Evolutionary conservation across 2,329 filamentous ascomycete species (phyloP), one percentile per base, ranked within the genome.

Genomic region (Sclerotiophoma versabilis): DNA sequence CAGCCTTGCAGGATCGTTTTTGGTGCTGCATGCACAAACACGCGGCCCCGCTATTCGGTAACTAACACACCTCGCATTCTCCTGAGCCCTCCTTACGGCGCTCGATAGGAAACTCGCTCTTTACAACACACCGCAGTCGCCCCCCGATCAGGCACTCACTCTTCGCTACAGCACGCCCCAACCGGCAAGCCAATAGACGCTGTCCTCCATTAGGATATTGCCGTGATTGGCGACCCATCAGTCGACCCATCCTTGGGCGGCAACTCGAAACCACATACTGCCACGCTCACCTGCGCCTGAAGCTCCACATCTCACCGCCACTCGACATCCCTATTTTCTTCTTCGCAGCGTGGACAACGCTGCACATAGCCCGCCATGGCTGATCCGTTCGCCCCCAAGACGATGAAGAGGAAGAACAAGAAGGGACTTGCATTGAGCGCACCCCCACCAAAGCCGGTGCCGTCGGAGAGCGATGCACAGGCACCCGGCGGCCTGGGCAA

Each of bases 331-430:
- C n/a, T 41, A 36, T 41, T 25, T 11, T 5, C 39, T 29, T 11
- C 32, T 44, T 20, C 34, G 32, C 46, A 49, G 45, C 51, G 17
- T 29, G 12, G 44, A 51, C 26, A 20, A n/a, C 47, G 36, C 42
- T 43, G 36, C 36, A 51, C 53, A 42, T 33, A 37, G 42, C 47
- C 52, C 53, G 63, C 57, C 64, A 87, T 87, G 82, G 80, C 82
- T 61, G 84, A 87, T 71, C 77, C 79, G 49, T 87, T 88, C 77
- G 83, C 86, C 74, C 80, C 83, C 52, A 81, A 84, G 74, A 96
- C 95, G 58, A 90, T 99, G 88, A 98, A 97, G 87, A 89, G 93
- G 83, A 97, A 98, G 86, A 99, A 99, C 76, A 90, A 96, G 77
- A 98, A 98, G 81, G 93, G 93, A 30, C 88, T 99, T 44, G 93